phyloP scores from a whole-genome alignment of 2,329 filamentous ascomycete genomes.

The Pseudocercospora vitis region DNA sequence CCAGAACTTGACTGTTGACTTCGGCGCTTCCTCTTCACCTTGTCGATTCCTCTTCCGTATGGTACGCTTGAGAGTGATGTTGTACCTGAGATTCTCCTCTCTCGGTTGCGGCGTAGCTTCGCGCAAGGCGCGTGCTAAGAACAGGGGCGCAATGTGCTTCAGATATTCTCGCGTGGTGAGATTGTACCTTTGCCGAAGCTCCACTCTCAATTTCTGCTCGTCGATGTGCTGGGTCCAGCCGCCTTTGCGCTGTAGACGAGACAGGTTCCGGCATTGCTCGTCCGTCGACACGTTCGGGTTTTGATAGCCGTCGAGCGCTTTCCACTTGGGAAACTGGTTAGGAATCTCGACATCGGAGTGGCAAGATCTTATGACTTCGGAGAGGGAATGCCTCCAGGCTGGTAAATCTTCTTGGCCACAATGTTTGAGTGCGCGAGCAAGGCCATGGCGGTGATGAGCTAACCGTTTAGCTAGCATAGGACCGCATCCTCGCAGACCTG shows the following conservation, averaged over 20 bases:
- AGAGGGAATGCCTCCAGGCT: constrained; percentile 34
- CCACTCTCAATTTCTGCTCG: constrained; percentile 38
- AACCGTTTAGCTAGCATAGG: constrained; percentile 33
- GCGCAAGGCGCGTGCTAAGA: constrained; percentile 36
- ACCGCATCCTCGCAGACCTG: constrained; percentile 43
- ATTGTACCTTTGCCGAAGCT: constrained; percentile 41
- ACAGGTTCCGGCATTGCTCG: constrained; percentile 34
- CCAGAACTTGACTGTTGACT: constrained; percentile 36
- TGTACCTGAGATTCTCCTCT: constrained; percentile 31
- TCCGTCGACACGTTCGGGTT: constrained; percentile 39
- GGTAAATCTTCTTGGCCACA: constrained; percentile 19
- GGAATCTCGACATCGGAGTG: constrained; percentile 26
- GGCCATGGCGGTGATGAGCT: constrained; percentile 35
- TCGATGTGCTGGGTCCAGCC: constrained; percentile 38
- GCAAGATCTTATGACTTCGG: background rate
- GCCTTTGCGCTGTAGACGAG: constrained; percentile 29
- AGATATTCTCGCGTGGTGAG: constrained; percentile 42
- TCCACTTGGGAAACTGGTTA: constrained; percentile 30
- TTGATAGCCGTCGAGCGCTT: constrained; percentile 41
- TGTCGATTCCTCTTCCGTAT: constrained; percentile 29
- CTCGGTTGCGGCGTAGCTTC: constrained; percentile 17
- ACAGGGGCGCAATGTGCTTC: constrained; percentile 41
- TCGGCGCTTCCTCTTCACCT: constrained; percentile 23
- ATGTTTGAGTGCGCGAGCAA: constrained; percentile 34
- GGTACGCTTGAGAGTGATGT: constrained; percentile 37